phyloP scores from a whole-genome alignment of 208 protist species.

The Histomonas meleagridis region DNA sequence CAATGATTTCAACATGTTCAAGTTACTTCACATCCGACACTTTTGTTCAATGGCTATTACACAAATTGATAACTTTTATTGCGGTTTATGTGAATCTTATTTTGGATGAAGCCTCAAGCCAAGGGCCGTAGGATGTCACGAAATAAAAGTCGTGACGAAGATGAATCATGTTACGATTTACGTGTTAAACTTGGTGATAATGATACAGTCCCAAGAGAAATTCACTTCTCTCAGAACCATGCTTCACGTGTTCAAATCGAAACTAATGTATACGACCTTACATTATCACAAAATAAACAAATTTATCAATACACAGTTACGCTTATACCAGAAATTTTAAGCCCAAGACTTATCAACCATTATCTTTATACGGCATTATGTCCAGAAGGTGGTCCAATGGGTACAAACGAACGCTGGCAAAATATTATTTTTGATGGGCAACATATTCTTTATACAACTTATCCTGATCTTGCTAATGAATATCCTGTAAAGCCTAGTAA shows the following conservation, averaged over 20 bases:
- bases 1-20: no score
- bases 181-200: not conserved
- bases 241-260: not conserved
- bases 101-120: no score
- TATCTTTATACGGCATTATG: not conserved
- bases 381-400: constrained; percentile 15
- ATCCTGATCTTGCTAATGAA: not conserved
- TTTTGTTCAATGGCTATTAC: no score
- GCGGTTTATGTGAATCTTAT: no score
- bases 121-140: no score
- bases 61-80: no score
- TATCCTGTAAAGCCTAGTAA: not conserved
- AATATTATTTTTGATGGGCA: constrained; percentile 19
- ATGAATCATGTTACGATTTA: no score
- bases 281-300: no score
- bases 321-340: not conserved
- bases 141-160: no score
- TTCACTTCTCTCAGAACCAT: not conserved
- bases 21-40: no score
- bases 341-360: not conserved
- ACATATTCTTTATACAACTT: not conserved
- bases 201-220: not conserved
- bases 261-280: not conserved
- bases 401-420: not conserved
- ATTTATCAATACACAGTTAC: not conserved